These are phyloP conservation scores for Aristolochia contorta DNA, from an alignment of 164 flowering plant species.

Conservation along the genomic window DNA sequence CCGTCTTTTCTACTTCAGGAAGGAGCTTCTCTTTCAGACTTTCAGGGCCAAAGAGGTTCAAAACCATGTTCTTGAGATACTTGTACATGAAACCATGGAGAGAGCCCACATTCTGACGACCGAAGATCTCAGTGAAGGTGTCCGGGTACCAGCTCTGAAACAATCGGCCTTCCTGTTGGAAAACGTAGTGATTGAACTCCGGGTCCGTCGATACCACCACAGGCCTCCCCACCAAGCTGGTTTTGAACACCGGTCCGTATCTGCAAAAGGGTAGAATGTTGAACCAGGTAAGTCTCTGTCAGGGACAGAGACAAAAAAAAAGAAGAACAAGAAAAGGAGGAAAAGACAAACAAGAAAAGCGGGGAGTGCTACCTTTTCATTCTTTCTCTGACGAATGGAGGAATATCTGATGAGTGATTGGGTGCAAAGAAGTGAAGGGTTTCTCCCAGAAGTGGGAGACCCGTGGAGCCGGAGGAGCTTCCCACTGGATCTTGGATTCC, in stretches of 20 bases:
- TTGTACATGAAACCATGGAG: conserved; percentile 30
- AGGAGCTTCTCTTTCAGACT: conserved; percentile 28
- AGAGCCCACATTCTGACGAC: conserved; percentile 22
- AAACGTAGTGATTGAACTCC: conserved; percentile 25
- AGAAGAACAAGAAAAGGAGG: too few species aligned
- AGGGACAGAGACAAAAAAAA: too few species aligned
- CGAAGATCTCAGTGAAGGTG: conserved; percentile 24
- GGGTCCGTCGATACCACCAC: conserved; percentile 31
- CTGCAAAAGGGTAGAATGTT: too few species aligned
- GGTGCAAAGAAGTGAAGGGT: conserved; percentile 31
- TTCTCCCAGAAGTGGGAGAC: conserved; percentile 31
- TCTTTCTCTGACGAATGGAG: conserved; percentile 28
- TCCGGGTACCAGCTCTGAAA: conserved; percentile 35
- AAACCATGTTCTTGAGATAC: conserved; percentile 31
- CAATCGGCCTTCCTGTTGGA: conserved; percentile 33
- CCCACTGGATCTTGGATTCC: conserved; percentile 25
- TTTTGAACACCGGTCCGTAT: conserved; percentile 27
- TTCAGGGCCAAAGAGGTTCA: conserved; percentile 30
- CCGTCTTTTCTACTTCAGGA: conserved; percentile 18
- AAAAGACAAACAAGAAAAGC: too few species aligned
- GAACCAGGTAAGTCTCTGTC: too few species aligned
- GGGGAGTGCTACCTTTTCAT: conserved; percentile 18
- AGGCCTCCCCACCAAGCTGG: conserved; percentile 26
- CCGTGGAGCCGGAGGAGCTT: conserved; percentile 37
- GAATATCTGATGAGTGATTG: conserved; percentile 19